A percentile compares a stretch with the other conserved stretches of the same genome.
phyloP scores from a whole-genome alignment of 2,329 filamentous ascomycete species.

The Penicillium sp. region DNA sequence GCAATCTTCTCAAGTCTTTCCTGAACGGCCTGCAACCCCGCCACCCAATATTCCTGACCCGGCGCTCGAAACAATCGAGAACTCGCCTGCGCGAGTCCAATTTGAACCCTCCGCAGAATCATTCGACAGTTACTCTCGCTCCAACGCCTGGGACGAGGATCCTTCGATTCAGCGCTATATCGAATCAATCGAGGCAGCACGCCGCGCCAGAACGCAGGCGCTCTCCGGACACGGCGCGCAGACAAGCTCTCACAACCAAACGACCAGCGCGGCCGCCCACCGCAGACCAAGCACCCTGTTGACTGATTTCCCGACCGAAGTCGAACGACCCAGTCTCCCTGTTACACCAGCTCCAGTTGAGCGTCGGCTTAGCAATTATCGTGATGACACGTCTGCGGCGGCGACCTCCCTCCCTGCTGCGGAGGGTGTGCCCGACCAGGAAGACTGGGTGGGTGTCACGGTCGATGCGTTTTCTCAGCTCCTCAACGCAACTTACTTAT shows the following conservation, averaged over 20 bases:
- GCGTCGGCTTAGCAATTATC: slow-evolving; percentile 62
- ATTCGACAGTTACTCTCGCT: slow-evolving; percentile 74
- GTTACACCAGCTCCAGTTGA: slow-evolving; percentile 85
- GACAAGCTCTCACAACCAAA: slow-evolving; percentile 9
- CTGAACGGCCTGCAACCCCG: slow-evolving; percentile 9
- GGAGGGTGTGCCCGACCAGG: slow-evolving; percentile 82
- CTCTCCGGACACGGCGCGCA: slow-evolving; percentile 23
- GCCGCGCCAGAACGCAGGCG: slow-evolving; percentile 54
- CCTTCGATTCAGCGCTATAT: slow-evolving; percentile 89
- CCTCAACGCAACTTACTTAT: slow-evolving; percentile 50
- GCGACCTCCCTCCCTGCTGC: slow-evolving; percentile 67
- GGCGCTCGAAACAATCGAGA: background rate
- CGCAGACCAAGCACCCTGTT: slow-evolving; percentile 65
- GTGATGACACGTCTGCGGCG: slow-evolving; percentile 13
- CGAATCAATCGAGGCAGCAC: slow-evolving; percentile 70
- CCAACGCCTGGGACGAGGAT: slow-evolving; percentile 92
- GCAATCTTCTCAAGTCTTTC: slow-evolving; percentile 19
- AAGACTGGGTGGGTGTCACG: slow-evolving; percentile 87
- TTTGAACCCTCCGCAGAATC: slow-evolving; percentile 50
- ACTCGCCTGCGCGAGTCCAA: slow-evolving; percentile 6
- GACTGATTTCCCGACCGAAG: slow-evolving; percentile 83
- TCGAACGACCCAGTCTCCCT: slow-evolving; percentile 83
- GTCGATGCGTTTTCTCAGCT: slow-evolving; percentile 50
- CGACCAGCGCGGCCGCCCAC: slow-evolving; percentile 29
- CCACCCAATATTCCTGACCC: background rate